Conservation (phyloP, 2,329 filamentous ascomycete species). For the Rutstroemia sp. region DNA sequence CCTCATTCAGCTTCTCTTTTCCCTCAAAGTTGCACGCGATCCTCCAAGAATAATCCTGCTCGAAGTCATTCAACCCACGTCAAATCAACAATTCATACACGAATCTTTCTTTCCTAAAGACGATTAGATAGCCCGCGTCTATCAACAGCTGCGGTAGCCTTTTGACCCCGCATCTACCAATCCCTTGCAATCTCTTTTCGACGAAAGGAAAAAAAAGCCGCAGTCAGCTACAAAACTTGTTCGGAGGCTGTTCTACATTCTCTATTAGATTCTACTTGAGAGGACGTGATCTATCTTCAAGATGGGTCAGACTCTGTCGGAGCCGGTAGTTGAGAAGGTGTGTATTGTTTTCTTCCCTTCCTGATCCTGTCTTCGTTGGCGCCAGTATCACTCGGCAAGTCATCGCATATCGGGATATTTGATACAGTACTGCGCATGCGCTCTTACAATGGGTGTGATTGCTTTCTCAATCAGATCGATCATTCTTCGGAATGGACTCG, state of each 20-base stretch:
- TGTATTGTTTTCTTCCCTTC: conserved; percentile 28
- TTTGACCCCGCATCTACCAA: conserved; percentile 5
- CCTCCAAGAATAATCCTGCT: conserved; percentile 3
- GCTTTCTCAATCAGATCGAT: background rate
- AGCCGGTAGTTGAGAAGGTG: conserved; percentile 99
- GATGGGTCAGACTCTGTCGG: conserved; percentile 99
- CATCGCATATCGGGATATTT: conserved; percentile 1
- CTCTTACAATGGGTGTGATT: background rate
- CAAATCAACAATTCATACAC: background rate
- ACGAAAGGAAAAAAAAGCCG: background rate
- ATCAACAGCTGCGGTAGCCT: background rate
- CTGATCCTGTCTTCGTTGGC: conserved; percentile 3
- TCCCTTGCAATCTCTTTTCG: conserved; percentile 7
- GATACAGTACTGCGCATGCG: background rate
- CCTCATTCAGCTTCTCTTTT: background rate
- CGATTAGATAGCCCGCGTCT: conserved; percentile 2
- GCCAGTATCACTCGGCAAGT: background rate
- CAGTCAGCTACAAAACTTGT: background rate
- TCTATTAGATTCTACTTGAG: conserved; percentile 22
- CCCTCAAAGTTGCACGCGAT: conserved; percentile 6
- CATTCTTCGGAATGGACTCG: background rate
- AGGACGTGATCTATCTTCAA: conserved; percentile 19
- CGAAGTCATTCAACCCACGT: background rate
- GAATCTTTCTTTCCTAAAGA: background rate
- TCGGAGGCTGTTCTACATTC: conserved; percentile 2